A percentile compares a stretch with the other conserved stretches of the same genome.
phyloP scores from a whole-genome alignment of 202 grass and related monocot species.

The Brachypodium distachyon region DNA sequence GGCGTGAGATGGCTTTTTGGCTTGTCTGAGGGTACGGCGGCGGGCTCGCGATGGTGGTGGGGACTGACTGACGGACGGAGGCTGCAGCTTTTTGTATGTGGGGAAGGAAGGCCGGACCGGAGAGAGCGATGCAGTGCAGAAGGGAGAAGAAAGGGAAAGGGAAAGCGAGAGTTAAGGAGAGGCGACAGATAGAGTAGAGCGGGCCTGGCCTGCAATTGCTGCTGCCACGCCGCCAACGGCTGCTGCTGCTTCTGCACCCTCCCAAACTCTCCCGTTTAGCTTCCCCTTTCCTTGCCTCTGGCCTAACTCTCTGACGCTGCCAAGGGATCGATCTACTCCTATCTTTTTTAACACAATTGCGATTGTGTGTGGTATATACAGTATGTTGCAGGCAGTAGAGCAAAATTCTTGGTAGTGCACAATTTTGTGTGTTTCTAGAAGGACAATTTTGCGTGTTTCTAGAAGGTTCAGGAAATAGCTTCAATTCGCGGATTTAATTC shows the following conservation, averaged over 20 bases:
- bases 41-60: neutral
- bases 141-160: neutral
- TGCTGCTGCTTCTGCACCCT: conserved; percentile 31
- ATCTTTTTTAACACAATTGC: no score
- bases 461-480: no score
- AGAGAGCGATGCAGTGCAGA: neutral
- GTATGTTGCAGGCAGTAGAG: no score
- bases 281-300: neutral
- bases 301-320: no score
- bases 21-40: conserved; percentile 16
- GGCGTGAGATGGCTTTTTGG: conserved; percentile 30
- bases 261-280: conserved; percentile 14
- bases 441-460: no score
- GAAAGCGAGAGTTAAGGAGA: conserved; percentile 3
- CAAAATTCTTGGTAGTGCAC: no score
- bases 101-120: no score
- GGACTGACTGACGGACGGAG: neutral
- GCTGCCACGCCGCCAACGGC: conserved; percentile 68
- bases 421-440: no score
- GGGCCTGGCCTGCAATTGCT: no score
- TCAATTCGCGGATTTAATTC: no score
- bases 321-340: no score
- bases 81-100: conserved; percentile 16
- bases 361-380: no score
- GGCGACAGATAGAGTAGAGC: conserved; percentile 25